Evolutionary conservation across 2,329 filamentous ascomycete species (phyloP).

Genomic region (Apiospora kogelbergensis): DNA sequence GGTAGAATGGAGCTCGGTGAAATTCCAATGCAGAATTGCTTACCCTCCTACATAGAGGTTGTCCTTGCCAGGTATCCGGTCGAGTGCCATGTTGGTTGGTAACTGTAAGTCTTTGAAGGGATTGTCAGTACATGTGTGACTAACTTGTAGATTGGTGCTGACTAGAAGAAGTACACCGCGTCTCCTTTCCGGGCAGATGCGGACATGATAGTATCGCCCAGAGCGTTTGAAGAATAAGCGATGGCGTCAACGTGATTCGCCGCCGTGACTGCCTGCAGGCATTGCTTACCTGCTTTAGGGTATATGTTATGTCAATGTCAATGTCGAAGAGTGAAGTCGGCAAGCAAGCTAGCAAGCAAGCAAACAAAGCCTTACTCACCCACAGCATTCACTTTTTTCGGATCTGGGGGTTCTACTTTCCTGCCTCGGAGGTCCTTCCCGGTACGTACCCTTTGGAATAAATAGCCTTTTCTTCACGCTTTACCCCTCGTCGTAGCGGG

Average conservation of each 20-base stretch:
- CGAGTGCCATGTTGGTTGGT: slow-evolving; percentile 53
- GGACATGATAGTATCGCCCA: background rate
- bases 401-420: background rate
- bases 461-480: background rate
- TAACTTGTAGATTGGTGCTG: background rate
- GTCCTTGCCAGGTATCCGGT: slow-evolving; percentile 66
- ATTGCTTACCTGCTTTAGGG: slow-evolving; percentile 1
- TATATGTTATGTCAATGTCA: background rate
- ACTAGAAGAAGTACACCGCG: background rate
- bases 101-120: background rate
- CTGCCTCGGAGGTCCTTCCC: background rate
- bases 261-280: background rate
- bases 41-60: slow-evolving; percentile 81
- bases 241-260: background rate
- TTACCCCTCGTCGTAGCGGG: slow-evolving; percentile 1
- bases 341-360: too few species aligned
- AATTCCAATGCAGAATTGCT: slow-evolving; percentile 25
- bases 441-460: background rate
- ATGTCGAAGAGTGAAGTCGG: background rate
- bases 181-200: background rate
- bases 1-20: background rate
- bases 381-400: background rate
- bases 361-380: background rate
- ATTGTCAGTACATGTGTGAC: background rate
- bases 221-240: background rate